A percentile compares a stretch with the other conserved stretches of the same genome.
These are phyloP conservation scores for Naganishia friedmannii DNA, from an alignment of 768 basidiomycete species.

Conservation along the genomic window DNA sequence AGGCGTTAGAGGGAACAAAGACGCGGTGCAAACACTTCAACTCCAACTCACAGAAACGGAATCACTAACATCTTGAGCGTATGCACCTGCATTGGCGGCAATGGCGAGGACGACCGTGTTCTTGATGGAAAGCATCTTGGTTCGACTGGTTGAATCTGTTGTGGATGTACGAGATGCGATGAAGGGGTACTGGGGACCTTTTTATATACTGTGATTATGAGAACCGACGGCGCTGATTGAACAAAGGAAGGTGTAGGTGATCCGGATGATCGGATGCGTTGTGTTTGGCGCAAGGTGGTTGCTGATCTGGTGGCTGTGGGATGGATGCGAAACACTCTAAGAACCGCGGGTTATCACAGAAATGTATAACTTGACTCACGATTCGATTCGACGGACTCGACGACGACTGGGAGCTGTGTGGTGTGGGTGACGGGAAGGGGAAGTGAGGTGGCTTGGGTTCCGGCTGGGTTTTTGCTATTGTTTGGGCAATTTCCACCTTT, in stretches of 20 bases:
- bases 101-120: constrained; percentile 15
- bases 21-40: background rate
- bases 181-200: background rate
- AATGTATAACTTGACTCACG: no score
- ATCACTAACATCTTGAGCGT: constrained; percentile 21
- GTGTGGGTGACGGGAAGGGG: background rate
- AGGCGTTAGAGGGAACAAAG: background rate
- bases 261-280: background rate
- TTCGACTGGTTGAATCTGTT: background rate
- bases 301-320: constrained; percentile 2
- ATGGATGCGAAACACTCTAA: background rate
- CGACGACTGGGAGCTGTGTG: background rate
- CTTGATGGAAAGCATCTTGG: constrained; percentile 18
- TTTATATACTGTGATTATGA: constrained; percentile 4
- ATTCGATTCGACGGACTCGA: background rate
- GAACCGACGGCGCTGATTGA: background rate
- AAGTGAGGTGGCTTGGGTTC: background rate
- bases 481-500: constrained; percentile 21
- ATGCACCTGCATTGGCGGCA: constrained; percentile 6
- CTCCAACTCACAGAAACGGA: constrained; percentile 9
- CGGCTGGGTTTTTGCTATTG: constrained; percentile 15
- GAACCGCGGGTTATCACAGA: no score
- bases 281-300: background rate
- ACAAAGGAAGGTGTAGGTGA: constrained; percentile 21
- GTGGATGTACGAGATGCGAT: background rate